These are phyloP conservation scores for Cladosporium colombiae DNA, from an alignment of 2,329 filamentous ascomycete genomes.

Conservation along the genomic window DNA sequence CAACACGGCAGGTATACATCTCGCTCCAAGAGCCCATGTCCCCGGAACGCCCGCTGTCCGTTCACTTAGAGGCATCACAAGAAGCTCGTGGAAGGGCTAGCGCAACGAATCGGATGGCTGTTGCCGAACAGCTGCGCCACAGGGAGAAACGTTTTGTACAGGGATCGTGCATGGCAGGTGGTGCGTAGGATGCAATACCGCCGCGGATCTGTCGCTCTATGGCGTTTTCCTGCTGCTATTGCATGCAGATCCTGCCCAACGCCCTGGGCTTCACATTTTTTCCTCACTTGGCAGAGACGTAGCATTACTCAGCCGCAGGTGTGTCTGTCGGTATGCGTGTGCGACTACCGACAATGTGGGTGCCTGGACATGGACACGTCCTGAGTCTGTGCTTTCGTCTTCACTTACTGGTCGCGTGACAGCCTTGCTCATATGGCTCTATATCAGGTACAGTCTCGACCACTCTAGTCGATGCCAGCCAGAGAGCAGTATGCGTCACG, in stretches of 20 bases:
- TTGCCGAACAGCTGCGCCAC: slow-evolving; percentile 14
- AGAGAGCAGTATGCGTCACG: neutral
- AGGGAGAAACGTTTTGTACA: slow-evolving; percentile 15
- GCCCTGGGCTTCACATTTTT: neutral
- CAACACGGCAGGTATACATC: slow-evolving; percentile 5
- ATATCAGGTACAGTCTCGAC: slow-evolving; percentile 6
- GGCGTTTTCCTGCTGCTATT: slow-evolving; percentile 5
- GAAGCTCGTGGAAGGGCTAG: slow-evolving; percentile 13
- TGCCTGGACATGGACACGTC: neutral
- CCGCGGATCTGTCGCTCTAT: slow-evolving; percentile 1
- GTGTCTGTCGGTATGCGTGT: neutral
- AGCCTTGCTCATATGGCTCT: slow-evolving; percentile 5
- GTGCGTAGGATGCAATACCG: slow-evolving; percentile 7
- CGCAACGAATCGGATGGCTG: slow-evolving; percentile 6
- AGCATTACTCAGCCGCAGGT: slow-evolving; percentile 7
- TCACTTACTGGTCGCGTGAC: slow-evolving; percentile 12
- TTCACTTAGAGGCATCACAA: slow-evolving; percentile 11
- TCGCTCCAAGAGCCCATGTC: slow-evolving; percentile 2
- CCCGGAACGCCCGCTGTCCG: slow-evolving; percentile 12
- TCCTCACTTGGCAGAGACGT: neutral
- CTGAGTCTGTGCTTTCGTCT: neutral
- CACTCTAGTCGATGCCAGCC: neutral
- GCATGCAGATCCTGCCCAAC: slow-evolving; percentile 8
- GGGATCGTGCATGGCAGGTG: slow-evolving; percentile 11
- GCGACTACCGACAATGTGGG: slow-evolving; percentile 1